These are phyloP conservation scores for Apiotrichum sp. DNA, from an alignment of 1,284 basidiomycete species.

Conservation along the genomic window DNA sequence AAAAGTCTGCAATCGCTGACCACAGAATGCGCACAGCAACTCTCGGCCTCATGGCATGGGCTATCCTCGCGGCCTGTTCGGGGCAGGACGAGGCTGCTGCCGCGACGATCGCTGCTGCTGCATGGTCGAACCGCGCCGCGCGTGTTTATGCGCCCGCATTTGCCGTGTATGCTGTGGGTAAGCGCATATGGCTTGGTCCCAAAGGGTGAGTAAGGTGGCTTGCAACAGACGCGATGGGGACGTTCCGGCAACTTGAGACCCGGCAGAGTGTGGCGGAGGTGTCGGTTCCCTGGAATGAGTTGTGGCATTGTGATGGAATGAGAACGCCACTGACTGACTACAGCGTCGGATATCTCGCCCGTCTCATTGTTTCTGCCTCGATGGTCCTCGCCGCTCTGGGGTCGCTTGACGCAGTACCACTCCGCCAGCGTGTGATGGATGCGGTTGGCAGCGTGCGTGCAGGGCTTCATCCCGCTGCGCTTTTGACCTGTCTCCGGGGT, in stretches of 20 bases:
- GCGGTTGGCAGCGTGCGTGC: background rate
- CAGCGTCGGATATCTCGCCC: constrained; percentile 9
- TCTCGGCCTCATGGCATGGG: constrained; percentile 14
- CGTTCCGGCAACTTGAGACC: too few relatives aligned
- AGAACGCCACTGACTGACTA: background rate
- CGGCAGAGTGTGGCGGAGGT: too few relatives aligned
- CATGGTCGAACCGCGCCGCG: background rate
- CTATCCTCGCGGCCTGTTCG: constrained; percentile 8
- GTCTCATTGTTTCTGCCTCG: constrained; percentile 2
- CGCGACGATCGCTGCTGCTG: constrained; percentile 3
- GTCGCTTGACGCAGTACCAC: constrained; percentile 2
- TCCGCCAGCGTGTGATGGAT: constrained; percentile 6
- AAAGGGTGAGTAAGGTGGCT: constrained; percentile 1
- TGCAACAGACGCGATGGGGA: too few relatives aligned
- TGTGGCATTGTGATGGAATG: too few relatives aligned
- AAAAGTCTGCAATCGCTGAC: background rate
- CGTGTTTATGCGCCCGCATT: constrained; percentile 12
- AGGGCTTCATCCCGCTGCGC: background rate
- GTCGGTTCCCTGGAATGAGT: too few relatives aligned
- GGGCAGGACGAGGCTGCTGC: constrained; percentile 12
- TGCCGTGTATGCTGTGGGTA: constrained; percentile 14
- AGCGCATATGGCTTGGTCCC: constrained; percentile 16
- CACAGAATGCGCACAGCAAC: constrained; percentile 11
- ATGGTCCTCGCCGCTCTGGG: constrained; percentile 3
- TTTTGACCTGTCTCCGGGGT: background rate